Base-by-base conservation (phyloP, 2,329 filamentous ascomycete species). In the Beauveria medogensis region DNA sequence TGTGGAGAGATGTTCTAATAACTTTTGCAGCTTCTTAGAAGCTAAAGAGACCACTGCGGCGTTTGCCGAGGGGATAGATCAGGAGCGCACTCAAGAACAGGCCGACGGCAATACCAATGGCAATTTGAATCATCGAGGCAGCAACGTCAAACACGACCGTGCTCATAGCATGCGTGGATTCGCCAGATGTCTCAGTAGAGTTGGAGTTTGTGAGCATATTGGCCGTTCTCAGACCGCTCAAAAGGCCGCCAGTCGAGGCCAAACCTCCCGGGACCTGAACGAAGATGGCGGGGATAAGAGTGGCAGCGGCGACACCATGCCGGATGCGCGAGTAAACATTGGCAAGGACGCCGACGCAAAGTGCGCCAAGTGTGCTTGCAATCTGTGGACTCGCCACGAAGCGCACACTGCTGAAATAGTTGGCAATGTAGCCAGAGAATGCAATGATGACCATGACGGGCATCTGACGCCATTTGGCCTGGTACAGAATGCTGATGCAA, bases 381-480 rank as follows among this genome's bases (percentile, higher is more conserved):
- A 94, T 83, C 68, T 92, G 89, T 0, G 88, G 84, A 63, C 89
- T 90, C 26, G 81, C 83, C 6, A 78, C 75, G 69, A 93, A 91
- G 46, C 80, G 83, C 26, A 80, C 76, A 18, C 83, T 82, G 52
- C 83, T 85, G 74, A 89, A 92, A 74, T 84, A 91, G 70, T 89
- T 92, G 66, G 91, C 87, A 3, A 90, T 74, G 69, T 92, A 93
- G 3, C 90, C 90, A 0, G 82, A 80, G 61, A 89, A 83, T 1
- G 89, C 84, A 60, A 94, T 90, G 52, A 86, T 44, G 2, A 90
- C 74, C 89, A 93, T 93, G 57, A 89, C 79, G 0, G 90, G 90
- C 66, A 88, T 84, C 70, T 94, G 90, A 66, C 85, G 89, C 83
- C 85, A 91, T 71, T 91, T 91, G 44, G 88, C 90, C 67, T 92